Evolutionary conservation across 345 rosid genomes (phyloP).

Genomic region (Citrus glauca): DNA sequence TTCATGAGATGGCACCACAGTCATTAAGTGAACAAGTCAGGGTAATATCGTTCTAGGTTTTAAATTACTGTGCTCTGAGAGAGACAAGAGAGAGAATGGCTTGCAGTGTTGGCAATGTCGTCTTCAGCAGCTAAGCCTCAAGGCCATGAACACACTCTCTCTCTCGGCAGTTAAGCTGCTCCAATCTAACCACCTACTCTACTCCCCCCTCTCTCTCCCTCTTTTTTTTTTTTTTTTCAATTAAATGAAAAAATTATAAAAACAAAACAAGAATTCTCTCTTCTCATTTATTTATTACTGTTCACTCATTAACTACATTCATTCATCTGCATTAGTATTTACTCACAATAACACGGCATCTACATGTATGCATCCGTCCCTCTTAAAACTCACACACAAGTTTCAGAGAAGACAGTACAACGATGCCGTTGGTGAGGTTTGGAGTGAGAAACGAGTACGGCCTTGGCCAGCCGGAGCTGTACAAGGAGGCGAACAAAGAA

Average conservation of each 20-base stretch:
- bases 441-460: constrained; percentile 66
- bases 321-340: background rate
- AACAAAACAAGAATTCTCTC: background rate
- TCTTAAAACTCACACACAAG: background rate
- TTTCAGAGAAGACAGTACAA: background rate
- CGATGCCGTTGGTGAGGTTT: constrained; percentile 77
- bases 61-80: background rate
- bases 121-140: constrained; percentile 9
- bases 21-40: background rate
- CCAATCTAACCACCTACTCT: constrained; percentile 51
- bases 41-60: constrained; percentile 16
- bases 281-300: background rate
- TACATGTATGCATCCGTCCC: constrained; percentile 7
- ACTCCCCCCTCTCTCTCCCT: background rate
- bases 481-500: constrained; percentile 48
- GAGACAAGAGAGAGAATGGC: constrained; percentile 45
- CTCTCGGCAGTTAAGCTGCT: constrained; percentile 72
- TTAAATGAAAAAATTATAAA: background rate
- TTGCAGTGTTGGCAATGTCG: constrained; percentile 76
- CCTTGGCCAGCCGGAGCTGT: constrained; percentile 52
- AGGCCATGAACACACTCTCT: constrained; percentile 3
- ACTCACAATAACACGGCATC: background rate
- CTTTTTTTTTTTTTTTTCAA: background rate
- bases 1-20: background rate
- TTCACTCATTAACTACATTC: background rate